Evolutionary conservation across 2,329 filamentous ascomycete species (phyloP).

Genomic region (Aspergillus oerlinghausenensis): DNA sequence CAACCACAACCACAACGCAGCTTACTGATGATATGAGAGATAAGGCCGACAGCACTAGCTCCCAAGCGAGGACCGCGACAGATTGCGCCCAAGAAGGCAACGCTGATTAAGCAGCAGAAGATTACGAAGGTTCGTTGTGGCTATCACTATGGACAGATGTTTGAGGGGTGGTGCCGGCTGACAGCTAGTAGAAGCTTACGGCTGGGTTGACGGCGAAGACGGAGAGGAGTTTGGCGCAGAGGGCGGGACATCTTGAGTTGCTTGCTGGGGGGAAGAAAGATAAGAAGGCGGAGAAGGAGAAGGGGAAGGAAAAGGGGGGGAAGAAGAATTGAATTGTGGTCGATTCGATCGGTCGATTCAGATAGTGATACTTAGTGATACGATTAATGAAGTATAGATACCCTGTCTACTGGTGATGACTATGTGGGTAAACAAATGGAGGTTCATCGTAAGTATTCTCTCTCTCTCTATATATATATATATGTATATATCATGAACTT

Average conservation of each 20-base stretch:
- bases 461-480: too few species aligned
- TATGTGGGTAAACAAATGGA: neutral
- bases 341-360: neutral
- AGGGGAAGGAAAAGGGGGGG: constrained; percentile 28
- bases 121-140: constrained; percentile 52
- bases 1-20: neutral
- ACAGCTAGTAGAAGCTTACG: constrained; percentile 51
- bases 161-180: neutral
- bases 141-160: neutral
- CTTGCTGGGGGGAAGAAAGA: constrained; percentile 63
- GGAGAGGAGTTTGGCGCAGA: constrained; percentile 62
- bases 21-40: neutral
- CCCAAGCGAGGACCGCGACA: constrained; percentile 57
- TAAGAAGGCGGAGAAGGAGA: constrained; percentile 36
- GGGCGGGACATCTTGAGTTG: constrained; percentile 67
- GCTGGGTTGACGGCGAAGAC: constrained; percentile 60
- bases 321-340: constrained; percentile 18
- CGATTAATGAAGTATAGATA: constrained; percentile 15
- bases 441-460: neutral
- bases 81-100: constrained; percentile 63
- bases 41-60: constrained; percentile 32
- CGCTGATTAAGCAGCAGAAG: constrained; percentile 56
- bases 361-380: neutral
- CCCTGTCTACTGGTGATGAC: constrained; percentile 3
- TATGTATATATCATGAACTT: neutral